These are phyloP conservation scores for Kalanchoe fedtschenkoi DNA, from an alignment of 164 flowering plant genomes.

Conservation along the genomic window DNA sequence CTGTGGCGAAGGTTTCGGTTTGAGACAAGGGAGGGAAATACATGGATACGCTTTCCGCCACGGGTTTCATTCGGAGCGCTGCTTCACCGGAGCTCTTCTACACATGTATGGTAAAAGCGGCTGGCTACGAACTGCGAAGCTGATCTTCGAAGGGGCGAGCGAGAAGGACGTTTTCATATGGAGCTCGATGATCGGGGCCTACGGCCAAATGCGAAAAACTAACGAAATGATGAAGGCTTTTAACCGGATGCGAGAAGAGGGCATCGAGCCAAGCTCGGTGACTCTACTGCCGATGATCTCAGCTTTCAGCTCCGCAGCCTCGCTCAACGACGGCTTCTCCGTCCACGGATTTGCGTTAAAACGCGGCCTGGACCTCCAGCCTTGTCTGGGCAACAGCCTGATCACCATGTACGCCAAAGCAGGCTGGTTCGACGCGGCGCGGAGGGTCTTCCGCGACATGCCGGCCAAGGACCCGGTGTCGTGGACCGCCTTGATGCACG, in stretches of 20 bases:
- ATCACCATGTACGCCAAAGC: conserved; percentile 53
- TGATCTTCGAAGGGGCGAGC: conserved; percentile 25
- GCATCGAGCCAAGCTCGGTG: conserved; percentile 36
- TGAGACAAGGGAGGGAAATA: conserved; percentile 32
- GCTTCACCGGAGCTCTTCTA: conserved; percentile 31
- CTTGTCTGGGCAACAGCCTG: conserved; percentile 40
- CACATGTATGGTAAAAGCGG: conserved; percentile 23
- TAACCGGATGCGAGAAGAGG: conserved; percentile 31
- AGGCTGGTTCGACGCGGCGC: conserved; percentile 34
- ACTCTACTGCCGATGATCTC: conserved; percentile 36
- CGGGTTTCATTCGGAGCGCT: conserved; percentile 28
- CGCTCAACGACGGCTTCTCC: conserved; percentile 20
- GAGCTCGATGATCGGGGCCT: conserved; percentile 40
- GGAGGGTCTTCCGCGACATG: conserved; percentile 36
- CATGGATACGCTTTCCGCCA: conserved; percentile 43
- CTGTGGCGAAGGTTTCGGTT: conserved; percentile 21
- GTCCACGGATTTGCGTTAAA: conserved; percentile 33
- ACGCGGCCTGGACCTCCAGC: conserved; percentile 20
- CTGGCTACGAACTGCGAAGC: conserved; percentile 13
- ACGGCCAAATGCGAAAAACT: conserved; percentile 19
- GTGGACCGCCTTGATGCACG: conserved; percentile 43
- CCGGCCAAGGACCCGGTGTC: conserved; percentile 32
- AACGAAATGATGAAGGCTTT: conserved; percentile 28
- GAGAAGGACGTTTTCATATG: conserved; percentile 42
- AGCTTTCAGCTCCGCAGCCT: conserved; percentile 22